Evolutionary conservation across 352 stramenopile species (phyloP).

Genomic region (Globisporangium rhizosaccharum): DNA sequence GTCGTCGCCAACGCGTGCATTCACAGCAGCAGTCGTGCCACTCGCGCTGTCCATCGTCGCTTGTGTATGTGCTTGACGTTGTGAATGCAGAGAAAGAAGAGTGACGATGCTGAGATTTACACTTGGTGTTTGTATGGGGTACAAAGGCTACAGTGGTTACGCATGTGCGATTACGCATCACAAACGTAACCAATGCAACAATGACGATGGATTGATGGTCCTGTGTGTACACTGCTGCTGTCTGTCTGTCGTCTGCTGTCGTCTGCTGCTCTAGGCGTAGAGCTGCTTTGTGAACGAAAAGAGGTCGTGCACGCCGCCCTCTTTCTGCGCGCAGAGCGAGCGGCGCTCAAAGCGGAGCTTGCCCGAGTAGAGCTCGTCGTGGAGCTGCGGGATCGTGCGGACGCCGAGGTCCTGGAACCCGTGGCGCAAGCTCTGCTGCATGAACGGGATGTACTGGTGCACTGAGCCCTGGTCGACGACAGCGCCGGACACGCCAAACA

Average conservation of each 20-base stretch:
- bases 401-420: slow-evolving; percentile 97
- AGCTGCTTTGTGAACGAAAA: slow-evolving; percentile 93
- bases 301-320: slow-evolving; percentile 96
- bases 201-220: no score
- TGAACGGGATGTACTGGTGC: slow-evolving; percentile 96
- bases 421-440: slow-evolving; percentile 96
- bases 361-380: slow-evolving; percentile 62
- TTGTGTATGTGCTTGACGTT: no score
- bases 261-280: slow-evolving; percentile 34
- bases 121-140: no score
- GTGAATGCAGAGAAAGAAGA: no score
- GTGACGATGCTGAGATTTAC: no score
- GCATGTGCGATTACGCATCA: no score
- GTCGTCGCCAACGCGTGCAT: not conserved
- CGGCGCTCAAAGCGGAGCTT: slow-evolving; percentile 94
- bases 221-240: no score
- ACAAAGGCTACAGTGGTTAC: no score
- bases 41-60: no score
- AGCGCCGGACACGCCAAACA: slow-evolving; percentile 95
- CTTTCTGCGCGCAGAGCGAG: slow-evolving; percentile 95
- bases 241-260: not conserved
- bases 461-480: slow-evolving; percentile 98
- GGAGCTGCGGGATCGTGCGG: slow-evolving; percentile 81
- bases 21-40: not conserved
- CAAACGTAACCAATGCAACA: no score